Evolutionary conservation across 176 grass and related monocot genomes (phyloP).

Genomic region (Oryza brachyantha): DNA sequence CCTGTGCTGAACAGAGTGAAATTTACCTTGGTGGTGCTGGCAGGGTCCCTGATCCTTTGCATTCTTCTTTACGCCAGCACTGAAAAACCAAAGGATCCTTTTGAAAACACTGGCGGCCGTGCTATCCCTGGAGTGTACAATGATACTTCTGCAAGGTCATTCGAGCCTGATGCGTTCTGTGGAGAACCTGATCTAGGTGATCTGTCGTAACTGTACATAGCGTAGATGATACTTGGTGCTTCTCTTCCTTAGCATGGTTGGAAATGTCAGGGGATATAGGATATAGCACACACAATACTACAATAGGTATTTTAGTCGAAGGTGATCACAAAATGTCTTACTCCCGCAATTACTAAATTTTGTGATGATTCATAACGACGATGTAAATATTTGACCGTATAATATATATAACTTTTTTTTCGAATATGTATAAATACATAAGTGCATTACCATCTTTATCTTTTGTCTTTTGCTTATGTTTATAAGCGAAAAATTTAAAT

Average conservation of each 20-base stretch:
- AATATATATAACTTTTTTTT: no score
- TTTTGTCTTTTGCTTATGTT: no score
- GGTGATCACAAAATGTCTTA: background rate
- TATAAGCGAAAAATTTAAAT: no score
- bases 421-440: no score
- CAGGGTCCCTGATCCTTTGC: conserved; percentile 68
- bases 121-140: conserved; percentile 65
- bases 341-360: background rate
- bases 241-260: conserved; percentile 2
- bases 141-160: conserved; percentile 71
- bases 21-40: conserved; percentile 76
- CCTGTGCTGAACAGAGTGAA: conserved; percentile 92
- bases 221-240: background rate
- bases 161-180: conserved; percentile 88
- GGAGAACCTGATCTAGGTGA: conserved; percentile 55
- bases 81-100: conserved; percentile 39
- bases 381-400: conserved; percentile 32
- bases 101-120: conserved; percentile 36
- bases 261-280: background rate
- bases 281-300: background rate
- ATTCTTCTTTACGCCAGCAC: conserved; percentile 69
- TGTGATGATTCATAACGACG: background rate
- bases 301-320: background rate
- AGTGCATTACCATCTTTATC: no score
- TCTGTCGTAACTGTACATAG: conserved; percentile 31